Evolutionary conservation across 1,139 yeast genomes (phyloP), one percentile per base, ranked within the genome.

Genomic region (Sugiyamaella japonica): DNA sequence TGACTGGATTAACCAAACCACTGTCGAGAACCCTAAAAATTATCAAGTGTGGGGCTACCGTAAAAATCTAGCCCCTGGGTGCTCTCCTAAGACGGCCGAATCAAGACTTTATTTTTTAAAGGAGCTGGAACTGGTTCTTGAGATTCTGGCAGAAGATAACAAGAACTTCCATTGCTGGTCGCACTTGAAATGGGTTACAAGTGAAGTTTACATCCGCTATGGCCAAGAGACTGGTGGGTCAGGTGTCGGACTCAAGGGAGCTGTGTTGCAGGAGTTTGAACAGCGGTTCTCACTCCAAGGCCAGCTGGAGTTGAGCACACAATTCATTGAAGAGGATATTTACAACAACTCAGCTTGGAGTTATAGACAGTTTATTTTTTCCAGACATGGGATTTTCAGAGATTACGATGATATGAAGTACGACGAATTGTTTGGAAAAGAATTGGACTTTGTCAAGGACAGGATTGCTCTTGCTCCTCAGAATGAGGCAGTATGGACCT

Each of bases 141-240:
- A 80, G 44, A 86, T 91, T 85, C 72, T 93, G 9, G 81, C 79
- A 20, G 85, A 83, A 46, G 99, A 93, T 66, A 71, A 85, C 12
- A 93, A 93, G 68, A 93, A 93, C 73, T 95, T 93, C 69, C 99
- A 93, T 66, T 97, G 91, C 6, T 93, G 99, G 99, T 82, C 96
- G 1, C 89, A 90, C 65, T 73, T 91, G 53, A 85, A 86, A 63
- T 90, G 97, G 97, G 53, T 44, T n/a, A 44, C 43, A 10, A 5
- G 12, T 16, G 13, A 38, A 25, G 48, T 43, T 12, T 16, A 49
- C 4, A 39, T 28, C 13, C 20, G 49, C 13, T 45, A 45, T 20
- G 48, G 40, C 8, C 40, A 44, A 34, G 40, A 29, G n/a, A n/a
- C n/a, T 31, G 36, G 37, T n/a, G 9, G n/a, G n/a, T n/a, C n/a